Percentiles rank a stretch among this genome's conserved stretches.
Evolutionary conservation across 352 stramenopile genomes (phyloP).

Genomic region (Pythium angustatum): DNA sequence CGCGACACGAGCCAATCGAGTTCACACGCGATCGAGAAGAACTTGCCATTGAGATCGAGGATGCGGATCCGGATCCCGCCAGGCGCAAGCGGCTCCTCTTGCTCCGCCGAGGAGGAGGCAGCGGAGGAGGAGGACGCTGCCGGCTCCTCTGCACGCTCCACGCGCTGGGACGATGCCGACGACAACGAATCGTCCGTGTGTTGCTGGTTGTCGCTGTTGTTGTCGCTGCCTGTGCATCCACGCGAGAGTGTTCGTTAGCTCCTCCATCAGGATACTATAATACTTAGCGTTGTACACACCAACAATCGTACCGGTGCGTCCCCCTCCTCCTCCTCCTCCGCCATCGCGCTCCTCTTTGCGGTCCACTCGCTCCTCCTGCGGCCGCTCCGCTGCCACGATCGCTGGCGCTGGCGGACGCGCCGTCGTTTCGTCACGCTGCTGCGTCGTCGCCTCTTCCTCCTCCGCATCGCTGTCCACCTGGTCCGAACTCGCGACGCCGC

Average conservation of each 20-base stretch:
- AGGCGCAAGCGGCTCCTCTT: slow-evolving; percentile 22
- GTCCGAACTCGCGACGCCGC: slow-evolving; percentile 14
- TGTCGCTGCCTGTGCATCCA: neutral
- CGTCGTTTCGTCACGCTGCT: neutral
- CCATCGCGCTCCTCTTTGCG: slow-evolving; percentile 10
- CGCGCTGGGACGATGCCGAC: neutral
- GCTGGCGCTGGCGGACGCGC: neutral
- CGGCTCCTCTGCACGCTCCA: neutral
- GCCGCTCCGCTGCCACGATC: neutral
- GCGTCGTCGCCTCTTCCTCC: slow-evolving; percentile 7
- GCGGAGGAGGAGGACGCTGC: neutral
- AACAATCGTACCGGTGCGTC: neutral
- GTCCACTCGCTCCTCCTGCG: slow-evolving; percentile 20
- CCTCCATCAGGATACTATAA: too few relatives aligned
- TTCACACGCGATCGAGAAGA: slow-evolving; percentile 70
- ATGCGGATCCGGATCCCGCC: slow-evolving; percentile 71
- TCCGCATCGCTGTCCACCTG: slow-evolving; percentile 17
- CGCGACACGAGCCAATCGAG: slow-evolving; percentile 64
- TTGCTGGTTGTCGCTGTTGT: slow-evolving; percentile 12
- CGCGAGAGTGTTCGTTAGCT: neutral
- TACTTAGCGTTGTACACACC: too few relatives aligned
- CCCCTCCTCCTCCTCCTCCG: neutral
- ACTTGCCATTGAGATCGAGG: slow-evolving; percentile 84
- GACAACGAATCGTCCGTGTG: neutral
- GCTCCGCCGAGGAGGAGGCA: neutral